A percentile compares a stretch with the other conserved stretches of the same genome.
Evolutionary conservation across 169 alveolate species (phyloP).

Genomic region (Plasmodium coatneyi): DNA sequence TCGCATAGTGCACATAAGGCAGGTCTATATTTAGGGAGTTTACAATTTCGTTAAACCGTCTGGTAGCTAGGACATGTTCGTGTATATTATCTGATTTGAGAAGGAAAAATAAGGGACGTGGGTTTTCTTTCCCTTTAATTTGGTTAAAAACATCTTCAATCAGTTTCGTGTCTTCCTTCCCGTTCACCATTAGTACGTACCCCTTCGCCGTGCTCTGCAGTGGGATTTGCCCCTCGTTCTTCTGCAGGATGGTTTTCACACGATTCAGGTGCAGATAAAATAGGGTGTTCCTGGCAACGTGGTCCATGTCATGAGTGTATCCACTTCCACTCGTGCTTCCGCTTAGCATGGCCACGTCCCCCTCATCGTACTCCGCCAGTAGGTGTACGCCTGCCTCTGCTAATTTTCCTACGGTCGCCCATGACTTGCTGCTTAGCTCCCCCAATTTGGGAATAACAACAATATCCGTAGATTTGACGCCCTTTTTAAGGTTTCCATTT

Average conservation of each 20-base stretch:
- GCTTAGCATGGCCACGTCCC: conserved; percentile 5
- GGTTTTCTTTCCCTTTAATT: conserved; percentile 20
- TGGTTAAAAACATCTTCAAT: conserved; percentile 20
- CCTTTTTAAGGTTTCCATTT: conserved; percentile 64
- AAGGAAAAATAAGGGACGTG: conserved; percentile 27
- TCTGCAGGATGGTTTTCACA: background rate
- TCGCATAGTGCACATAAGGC: conserved; percentile 57
- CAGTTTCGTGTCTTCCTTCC: conserved; percentile 34
- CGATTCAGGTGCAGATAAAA: conserved; percentile 1
- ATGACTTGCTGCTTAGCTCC: conserved; percentile 1
- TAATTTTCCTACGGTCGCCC: conserved; percentile 26
- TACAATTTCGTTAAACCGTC: conserved; percentile 52
- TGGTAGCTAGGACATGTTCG: conserved; percentile 56
- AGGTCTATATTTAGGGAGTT: conserved; percentile 29
- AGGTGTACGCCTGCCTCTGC: conserved; percentile 30
- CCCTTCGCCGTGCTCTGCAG: conserved; percentile 13
- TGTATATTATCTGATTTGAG: conserved; percentile 45
- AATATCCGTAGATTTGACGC: conserved; percentile 41
- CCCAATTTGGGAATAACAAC: conserved; percentile 23
- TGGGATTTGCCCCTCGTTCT: background rate
- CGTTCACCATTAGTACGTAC: conserved; percentile 34
- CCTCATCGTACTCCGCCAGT: conserved; percentile 7
- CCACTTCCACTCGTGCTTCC: background rate
- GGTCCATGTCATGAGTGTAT: background rate
- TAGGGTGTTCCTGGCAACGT: conserved; percentile 5